phyloP scores from a whole-genome alignment of 2,329 filamentous ascomycete genomes.

The Phoma sp. region DNA sequence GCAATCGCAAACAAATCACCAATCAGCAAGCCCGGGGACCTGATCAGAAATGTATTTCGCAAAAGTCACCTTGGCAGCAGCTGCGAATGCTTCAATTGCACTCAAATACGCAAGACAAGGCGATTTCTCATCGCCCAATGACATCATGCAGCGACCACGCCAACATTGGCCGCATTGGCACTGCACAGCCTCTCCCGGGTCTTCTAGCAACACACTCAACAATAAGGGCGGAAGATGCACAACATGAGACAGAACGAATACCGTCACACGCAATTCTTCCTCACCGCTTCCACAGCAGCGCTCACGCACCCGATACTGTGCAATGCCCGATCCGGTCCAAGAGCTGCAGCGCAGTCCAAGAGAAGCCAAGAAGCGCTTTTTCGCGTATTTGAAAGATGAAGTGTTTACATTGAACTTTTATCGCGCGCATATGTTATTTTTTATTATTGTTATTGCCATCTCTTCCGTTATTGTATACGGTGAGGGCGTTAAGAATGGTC shows the following conservation, averaged over 20 bases:
- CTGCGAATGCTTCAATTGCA: background rate
- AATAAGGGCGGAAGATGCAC: constrained; percentile 1
- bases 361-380: constrained; percentile 25
- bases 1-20: background rate
- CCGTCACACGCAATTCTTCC: background rate
- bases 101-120: background rate
- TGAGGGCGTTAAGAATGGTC: constrained; percentile 32
- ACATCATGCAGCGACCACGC: constrained; percentile 9
- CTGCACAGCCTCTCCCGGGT: constrained; percentile 14
- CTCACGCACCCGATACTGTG: background rate
- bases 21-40: background rate
- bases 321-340: constrained; percentile 27
- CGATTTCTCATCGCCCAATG: background rate
- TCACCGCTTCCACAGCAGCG: background rate
- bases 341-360: constrained; percentile 25
- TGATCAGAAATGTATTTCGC: background rate
- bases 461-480: constrained; percentile 39
- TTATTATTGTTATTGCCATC: constrained; percentile 33
- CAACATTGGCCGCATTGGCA: constrained; percentile 2
- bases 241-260: background rate
- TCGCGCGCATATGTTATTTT: constrained; percentile 40
- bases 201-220: constrained; percentile 1
- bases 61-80: background rate
- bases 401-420: constrained; percentile 30
- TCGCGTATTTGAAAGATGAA: constrained; percentile 26